Evolutionary conservation across 2,329 filamentous ascomycete species (phyloP), one percentile per base, ranked within the genome.

Genomic region (Aureobasidium sp.): DNA sequence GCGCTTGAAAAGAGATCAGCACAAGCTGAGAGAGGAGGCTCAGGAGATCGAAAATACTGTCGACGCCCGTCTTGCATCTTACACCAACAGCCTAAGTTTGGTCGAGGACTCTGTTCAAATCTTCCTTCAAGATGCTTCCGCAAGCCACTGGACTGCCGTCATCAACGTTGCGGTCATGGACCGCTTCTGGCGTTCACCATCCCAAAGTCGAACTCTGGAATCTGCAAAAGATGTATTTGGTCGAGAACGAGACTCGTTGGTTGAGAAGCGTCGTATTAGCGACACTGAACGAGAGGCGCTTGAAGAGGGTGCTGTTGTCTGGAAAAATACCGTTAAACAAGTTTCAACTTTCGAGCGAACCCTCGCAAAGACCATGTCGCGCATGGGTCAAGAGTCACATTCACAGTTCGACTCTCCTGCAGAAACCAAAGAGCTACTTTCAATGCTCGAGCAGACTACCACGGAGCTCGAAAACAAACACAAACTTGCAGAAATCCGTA

Each of bases 211-310:
- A 51, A 91, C 88, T 0, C 71, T 87, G 1, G 83, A 84, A 15
- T 87, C 91, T 85, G 88, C 88, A 0, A 83, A 79, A 63, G 81
- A 86, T 15, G 89, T 88, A 80, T 91, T 87, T 85, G 79, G 83
- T 60, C 80, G 81, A 6, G 87, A 91, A 66, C 77, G 86, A 1
- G 74, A 74, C 1, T 74, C 82, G 0, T 75, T 89, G 2, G 76
- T 85, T 55, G 75, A 77, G 48, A 82, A 82, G 63, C 84, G 82
- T 65, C 69, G 74, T 9, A 79, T 81, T 29, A 82, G 87, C 1
- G 80, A 85, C 34, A 79, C 78, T 49, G 88, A 92, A 65, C 81
- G 81, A 20, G 73, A 77, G 3, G 89, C 88, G 1, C 77, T 92
- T 11, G 82, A 87, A 25, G 83, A 89, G 65, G 89, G 89, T 1